Percentiles rank a stretch among this genome's conserved stretches.
Conservation (phyloP, 176 grass and related monocot genomes). For the Aechmea fasciata region DNA sequence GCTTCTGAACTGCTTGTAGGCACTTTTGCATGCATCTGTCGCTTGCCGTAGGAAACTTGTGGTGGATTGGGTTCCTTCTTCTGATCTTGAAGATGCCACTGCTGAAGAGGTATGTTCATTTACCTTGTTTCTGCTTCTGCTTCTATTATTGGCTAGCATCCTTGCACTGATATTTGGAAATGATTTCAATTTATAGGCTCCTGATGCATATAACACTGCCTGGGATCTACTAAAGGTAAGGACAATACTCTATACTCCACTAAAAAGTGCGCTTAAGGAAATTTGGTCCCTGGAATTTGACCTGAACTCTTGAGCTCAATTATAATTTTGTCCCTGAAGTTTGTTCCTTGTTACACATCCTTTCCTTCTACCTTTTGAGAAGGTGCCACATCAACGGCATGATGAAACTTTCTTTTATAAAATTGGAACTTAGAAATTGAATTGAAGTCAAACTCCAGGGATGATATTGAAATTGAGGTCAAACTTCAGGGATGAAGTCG, state of each 20-base stretch:
- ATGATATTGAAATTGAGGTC: no score
- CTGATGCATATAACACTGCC: constrained; percentile 63
- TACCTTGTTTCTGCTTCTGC: constrained; percentile 5
- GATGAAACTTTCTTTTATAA: no score
- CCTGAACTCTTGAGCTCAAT: not conserved
- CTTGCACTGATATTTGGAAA: not conserved
- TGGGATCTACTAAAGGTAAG: constrained; percentile 85
- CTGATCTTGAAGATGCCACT: constrained; percentile 80
- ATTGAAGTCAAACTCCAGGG: no score
- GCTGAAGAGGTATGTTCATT: constrained; percentile 49
- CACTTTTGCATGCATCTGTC: constrained; percentile 89
- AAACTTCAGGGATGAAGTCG: no score
- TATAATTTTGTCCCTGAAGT: no score
- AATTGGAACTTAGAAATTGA: no score
- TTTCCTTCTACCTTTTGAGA: not conserved
- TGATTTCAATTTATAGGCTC: constrained; percentile 43
- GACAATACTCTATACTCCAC: not conserved
- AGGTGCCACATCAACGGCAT: no score
- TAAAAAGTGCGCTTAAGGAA: not conserved
- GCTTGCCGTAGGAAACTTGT: constrained; percentile 77
- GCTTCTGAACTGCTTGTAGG: constrained; percentile 33
- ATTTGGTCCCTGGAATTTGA: no score
- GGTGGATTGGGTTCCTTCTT: constrained; percentile 78
- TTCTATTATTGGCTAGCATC: not conserved
- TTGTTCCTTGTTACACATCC: constrained; percentile 8